Conservation (phyloP, 345 rosid genomes). For the Pseudoturritis turrita region DNA sequence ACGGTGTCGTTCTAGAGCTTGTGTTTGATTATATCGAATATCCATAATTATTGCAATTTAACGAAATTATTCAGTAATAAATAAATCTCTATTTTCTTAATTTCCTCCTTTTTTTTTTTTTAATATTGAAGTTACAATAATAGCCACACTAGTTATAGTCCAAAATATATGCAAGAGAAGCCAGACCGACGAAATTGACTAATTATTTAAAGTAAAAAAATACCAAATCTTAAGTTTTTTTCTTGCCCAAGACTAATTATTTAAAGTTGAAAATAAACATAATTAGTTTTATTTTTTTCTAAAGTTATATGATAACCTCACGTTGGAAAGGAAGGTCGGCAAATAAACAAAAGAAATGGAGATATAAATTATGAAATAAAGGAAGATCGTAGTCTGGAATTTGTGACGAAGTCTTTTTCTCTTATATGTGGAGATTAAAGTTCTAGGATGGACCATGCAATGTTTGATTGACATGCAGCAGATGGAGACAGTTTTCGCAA, state of each 20-base stretch:
- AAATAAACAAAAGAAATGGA: background rate
- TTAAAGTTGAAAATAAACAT: background rate
- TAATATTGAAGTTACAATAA: no score
- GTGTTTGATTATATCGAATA: background rate
- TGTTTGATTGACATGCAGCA: no score
- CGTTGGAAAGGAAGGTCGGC: background rate
- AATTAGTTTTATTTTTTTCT: background rate
- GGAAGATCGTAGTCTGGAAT: no score
- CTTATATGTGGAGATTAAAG: no score
- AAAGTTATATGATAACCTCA: background rate
- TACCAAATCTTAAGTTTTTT: no score
- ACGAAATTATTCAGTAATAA: constrained; percentile 2
- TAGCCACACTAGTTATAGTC: background rate
- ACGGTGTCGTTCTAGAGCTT: background rate
- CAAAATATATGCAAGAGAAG: background rate
- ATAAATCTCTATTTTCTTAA: background rate
- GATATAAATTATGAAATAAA: no score
- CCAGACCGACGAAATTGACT: constrained; percentile 16
- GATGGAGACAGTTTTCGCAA: no score
- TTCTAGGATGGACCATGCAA: no score
- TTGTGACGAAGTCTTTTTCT: no score
- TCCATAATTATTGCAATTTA: background rate
- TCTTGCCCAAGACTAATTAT: background rate
- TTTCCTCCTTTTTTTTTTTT: no score
- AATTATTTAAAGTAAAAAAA: background rate